Evolutionary conservation across 164 flowering plant genomes (phyloP).

Genomic region (Warburgia ugandensis): DNA sequence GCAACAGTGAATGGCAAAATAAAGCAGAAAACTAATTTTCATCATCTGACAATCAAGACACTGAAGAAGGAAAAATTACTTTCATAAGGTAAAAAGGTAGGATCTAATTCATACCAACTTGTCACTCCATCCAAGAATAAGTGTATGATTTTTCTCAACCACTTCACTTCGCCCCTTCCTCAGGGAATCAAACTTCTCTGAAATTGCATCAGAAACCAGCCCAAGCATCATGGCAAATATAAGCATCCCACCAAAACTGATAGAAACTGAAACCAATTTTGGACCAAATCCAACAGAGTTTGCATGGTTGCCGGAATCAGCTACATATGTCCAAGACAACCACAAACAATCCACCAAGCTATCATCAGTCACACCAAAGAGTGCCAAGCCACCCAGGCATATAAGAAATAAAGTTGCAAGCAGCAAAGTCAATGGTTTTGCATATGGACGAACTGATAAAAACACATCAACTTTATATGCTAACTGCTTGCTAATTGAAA

Average conservation of each 20-base stretch:
- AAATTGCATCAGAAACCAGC: conserved; percentile 81
- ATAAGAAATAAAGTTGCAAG: conserved; percentile 67
- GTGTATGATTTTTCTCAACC: conserved; percentile 66
- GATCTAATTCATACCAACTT: conserved; percentile 27
- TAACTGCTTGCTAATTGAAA: conserved; percentile 1
- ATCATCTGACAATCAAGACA: no score
- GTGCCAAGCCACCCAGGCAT: conserved; percentile 68
- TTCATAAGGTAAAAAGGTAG: background rate
- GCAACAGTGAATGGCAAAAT: no score
- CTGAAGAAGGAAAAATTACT: background rate
- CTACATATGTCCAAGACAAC: conserved; percentile 77
- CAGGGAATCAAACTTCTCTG: conserved; percentile 77
- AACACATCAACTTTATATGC: conserved; percentile 33
- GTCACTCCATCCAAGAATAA: conserved; percentile 84
- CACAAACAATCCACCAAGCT: conserved; percentile 64
- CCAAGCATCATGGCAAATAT: conserved; percentile 95
- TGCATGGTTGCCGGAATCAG: conserved; percentile 72
- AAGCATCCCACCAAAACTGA: conserved; percentile 88
- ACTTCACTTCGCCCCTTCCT: conserved; percentile 84
- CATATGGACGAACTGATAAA: conserved; percentile 60
- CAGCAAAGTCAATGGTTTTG: conserved; percentile 60
- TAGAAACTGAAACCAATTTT: conserved; percentile 60
- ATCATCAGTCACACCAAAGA: conserved; percentile 73
- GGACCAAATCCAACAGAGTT: conserved; percentile 62
- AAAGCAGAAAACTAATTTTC: no score